Evolutionary conservation across 2,329 filamentous ascomycete species (phyloP).

Genomic region (Verticillium longisporum): DNA sequence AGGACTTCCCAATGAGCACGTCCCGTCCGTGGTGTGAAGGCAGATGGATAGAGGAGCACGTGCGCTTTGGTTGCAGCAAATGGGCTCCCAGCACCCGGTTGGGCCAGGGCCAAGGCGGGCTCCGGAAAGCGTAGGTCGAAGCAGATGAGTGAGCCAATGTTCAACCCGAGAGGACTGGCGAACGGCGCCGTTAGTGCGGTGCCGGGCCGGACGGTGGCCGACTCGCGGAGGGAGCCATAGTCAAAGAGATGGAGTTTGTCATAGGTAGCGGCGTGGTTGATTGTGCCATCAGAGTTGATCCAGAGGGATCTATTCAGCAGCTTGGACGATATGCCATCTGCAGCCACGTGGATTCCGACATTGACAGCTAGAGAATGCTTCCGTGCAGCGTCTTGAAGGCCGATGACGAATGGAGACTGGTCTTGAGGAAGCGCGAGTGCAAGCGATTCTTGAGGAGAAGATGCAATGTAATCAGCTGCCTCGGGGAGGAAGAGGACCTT

Average conservation of each 20-base stretch:
- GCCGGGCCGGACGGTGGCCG: constrained; percentile 61
- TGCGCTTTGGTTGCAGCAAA: constrained; percentile 47
- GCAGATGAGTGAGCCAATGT: constrained; percentile 75
- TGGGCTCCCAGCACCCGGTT: constrained; percentile 21
- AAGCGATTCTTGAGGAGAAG: constrained; percentile 59
- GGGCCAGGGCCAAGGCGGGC: constrained; percentile 58
- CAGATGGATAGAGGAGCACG: constrained; percentile 78
- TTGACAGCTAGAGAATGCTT: constrained; percentile 63
- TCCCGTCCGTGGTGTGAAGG: constrained; percentile 84
- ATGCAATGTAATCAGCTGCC: constrained; percentile 81
- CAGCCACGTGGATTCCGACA: constrained; percentile 75
- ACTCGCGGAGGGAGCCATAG: constrained; percentile 43
- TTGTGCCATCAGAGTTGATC: constrained; percentile 35
- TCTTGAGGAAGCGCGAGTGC: constrained; percentile 61
- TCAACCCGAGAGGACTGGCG: constrained; percentile 59
- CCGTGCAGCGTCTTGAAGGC: constrained; percentile 63
- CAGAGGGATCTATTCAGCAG: constrained; percentile 48
- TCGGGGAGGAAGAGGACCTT: constrained; percentile 89
- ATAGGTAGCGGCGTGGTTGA: constrained; percentile 47
- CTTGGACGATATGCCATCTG: constrained; percentile 22
- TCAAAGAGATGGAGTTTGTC: constrained; percentile 93
- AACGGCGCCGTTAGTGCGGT: constrained; percentile 60
- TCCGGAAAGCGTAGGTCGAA: constrained; percentile 88
- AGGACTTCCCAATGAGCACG: constrained; percentile 79
- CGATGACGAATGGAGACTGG: constrained; percentile 66